Conservation (phyloP, 2,329 filamentous ascomycete genomes). For the Aspergillus bombycis region DNA sequence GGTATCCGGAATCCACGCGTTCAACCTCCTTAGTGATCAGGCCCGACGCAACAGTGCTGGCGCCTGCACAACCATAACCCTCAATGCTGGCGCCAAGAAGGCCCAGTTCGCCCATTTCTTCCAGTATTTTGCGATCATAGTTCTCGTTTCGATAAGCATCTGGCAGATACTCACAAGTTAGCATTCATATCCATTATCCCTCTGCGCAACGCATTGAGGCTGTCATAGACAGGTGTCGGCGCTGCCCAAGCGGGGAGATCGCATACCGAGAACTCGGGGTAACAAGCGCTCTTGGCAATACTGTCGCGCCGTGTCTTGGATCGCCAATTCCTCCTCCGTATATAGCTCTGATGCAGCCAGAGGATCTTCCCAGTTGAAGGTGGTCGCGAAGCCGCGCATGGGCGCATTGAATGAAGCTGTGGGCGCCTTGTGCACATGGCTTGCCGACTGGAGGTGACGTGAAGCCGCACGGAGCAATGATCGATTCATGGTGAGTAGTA, state of each 20-base stretch:
- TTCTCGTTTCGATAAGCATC: conserved; percentile 85
- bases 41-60: conserved; percentile 84
- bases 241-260: background rate
- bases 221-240: background rate
- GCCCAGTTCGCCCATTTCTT: conserved; percentile 93
- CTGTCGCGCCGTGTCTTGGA: conserved; percentile 85
- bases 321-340: conserved; percentile 88
- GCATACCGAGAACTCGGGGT: conserved; percentile 80
- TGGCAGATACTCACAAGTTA: conserved; percentile 37
- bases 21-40: conserved; percentile 90
- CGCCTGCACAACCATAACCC: conserved; percentile 86
- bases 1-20: conserved; percentile 86
- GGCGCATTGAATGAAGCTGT: conserved; percentile 16
- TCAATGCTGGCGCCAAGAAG: conserved; percentile 82
- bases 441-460: conserved; percentile 31
- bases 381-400: conserved; percentile 38
- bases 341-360: conserved; percentile 73
- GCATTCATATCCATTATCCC: background rate
- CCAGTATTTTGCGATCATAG: conserved; percentile 81
- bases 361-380: conserved; percentile 92
- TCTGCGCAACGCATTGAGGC: background rate
- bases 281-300: conserved; percentile 91
- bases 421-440: conserved; percentile 22
- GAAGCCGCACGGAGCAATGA: conserved; percentile 36
- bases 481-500: conserved; percentile 33